Evolutionary conservation across 768 basidiomycete genomes (phyloP), one percentile per base, ranked within the genome.

Genomic region (Mycena amicta): DNA sequence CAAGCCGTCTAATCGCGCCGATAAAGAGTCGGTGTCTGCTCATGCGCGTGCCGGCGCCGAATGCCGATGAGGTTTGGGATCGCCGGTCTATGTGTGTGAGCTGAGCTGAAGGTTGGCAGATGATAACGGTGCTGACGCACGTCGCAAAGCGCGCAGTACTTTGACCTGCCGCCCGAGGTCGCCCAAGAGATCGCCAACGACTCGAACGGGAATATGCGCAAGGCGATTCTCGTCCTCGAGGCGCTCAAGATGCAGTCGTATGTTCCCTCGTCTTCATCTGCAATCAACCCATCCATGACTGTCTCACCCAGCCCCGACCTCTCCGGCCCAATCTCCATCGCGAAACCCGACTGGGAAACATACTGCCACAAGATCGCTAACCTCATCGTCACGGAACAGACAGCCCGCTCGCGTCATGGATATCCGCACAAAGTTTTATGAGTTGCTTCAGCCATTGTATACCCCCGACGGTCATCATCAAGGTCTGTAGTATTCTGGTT

Each of bases 321-420:
- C 37, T 83, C 86, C 4, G 90, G 91, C 29, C 76, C 89, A 37
- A 74, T 94, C 56, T 80, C 83, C 30, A 93, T 96, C 56, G 93
- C 95, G 15, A 95, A 98, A 73, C 95, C 97, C n/a, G 97, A 99
- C 69, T 99, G 97, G 97, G 97, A 99, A 72, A 92, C 90, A 12
- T 99, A 97, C 70, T 97, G 95, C 65, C 80, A 88, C 64, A 93
- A 94, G 70, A 88, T 98, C 12, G 95, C 90, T 15, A 93, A 95
- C 71, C 75, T 92, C 67, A 95, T 99, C 61, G 77, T 98, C 18
- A 80, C 84, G 60, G 93, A 97, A 66, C 97, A 99, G 74, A 85
- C 87, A 27, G n/a, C 94, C 97, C 20, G 84, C 88, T 54, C 85
- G 87, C 57, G 86, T 98, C 50, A 89, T 97, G 84, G 92, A 94